Base-by-base conservation (phyloP, 2,329 filamentous ascomycete genomes). In the Pyricularia grisea region DNA sequence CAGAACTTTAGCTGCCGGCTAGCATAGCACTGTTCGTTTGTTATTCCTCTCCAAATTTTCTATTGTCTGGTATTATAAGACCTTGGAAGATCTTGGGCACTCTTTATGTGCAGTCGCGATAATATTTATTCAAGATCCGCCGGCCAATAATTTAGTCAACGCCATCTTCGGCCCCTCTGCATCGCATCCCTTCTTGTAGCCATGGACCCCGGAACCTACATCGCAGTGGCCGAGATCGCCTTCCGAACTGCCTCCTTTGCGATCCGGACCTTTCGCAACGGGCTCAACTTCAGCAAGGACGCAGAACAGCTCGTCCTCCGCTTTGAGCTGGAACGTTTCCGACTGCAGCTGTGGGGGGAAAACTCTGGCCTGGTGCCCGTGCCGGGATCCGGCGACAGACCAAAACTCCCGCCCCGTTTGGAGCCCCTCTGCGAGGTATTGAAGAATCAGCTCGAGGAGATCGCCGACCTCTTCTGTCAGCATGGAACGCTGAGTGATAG, bases 341-440 rank as follows among this genome's bases (percentile, higher is more conserved):
- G 71, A 12, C 69, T 71, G 14, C 70, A 67, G 17, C 63, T 70
- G 17, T 71, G 71, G 71, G 69, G 71, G 9, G 71, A 71, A 67
- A 71, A 71, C 31, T 68, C 67, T 3, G 71, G 69, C 14, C 65
- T 71, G 25, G 68, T 61, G 5, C 50, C 67, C 4, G 3, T 25
- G 20, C 65, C 14, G 63, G 14, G 69, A 66, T n/a, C 67, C 11
- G 69, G 68, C 20, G 64, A 68, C 7, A 36, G 31, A 1, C 30
- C 67, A 1, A 61, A 65, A 3, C 68, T 71, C 2, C 68, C 70
- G 2, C 17, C 42, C 1, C 68, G 69, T 2, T 23, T 71, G 12
- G 23, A 68, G n/a, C 69, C 69, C 5, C 64, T 70, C 12, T 67
- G 60, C 17, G 66, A 64, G 2, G 55, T 70, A 9, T 66, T 71